phyloP scores from a whole-genome alignment of 1,139 yeast genomes.

The Debaryomyces coudertii region DNA sequence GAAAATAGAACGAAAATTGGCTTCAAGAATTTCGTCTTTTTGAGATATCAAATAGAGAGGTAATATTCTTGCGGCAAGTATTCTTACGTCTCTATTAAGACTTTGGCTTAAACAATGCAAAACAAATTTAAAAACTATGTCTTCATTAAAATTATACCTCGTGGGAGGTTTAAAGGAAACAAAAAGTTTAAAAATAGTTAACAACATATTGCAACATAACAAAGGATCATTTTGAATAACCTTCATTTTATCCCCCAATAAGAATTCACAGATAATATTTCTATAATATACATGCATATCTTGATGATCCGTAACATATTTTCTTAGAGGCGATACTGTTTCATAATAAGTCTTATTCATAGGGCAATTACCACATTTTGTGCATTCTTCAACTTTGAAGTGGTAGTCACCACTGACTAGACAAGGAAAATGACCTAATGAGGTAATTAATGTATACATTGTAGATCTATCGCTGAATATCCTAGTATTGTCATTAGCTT shows the following conservation, averaged over 20 bases:
- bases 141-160: constrained; percentile 20
- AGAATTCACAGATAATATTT: constrained; percentile 26
- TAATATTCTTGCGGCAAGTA: constrained; percentile 49
- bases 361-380: constrained; percentile 40
- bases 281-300: constrained; percentile 28
- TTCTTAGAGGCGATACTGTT: constrained; percentile 26
- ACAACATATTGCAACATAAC: constrained; percentile 45
- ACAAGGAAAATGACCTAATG: constrained; percentile 51
- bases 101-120: constrained; percentile 26
- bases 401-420: constrained; percentile 37
- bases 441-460: constrained; percentile 35
- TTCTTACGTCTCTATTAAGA: constrained; percentile 54
- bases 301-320: constrained; percentile 23
- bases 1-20: constrained; percentile 41
- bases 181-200: constrained; percentile 51
- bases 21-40: constrained; percentile 36
- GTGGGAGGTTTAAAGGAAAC: constrained; percentile 51
- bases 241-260: constrained; percentile 16
- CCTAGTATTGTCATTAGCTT: constrained; percentile 2
- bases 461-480: constrained; percentile 17
- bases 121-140: constrained; percentile 27
- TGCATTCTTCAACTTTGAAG: constrained; percentile 36
- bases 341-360: constrained; percentile 26
- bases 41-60: constrained; percentile 48
- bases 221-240: constrained; percentile 24